phyloP scores from a whole-genome alignment of 225 moss, liverwort and hornwort genomes.

The Sphagnum contortum region DNA sequence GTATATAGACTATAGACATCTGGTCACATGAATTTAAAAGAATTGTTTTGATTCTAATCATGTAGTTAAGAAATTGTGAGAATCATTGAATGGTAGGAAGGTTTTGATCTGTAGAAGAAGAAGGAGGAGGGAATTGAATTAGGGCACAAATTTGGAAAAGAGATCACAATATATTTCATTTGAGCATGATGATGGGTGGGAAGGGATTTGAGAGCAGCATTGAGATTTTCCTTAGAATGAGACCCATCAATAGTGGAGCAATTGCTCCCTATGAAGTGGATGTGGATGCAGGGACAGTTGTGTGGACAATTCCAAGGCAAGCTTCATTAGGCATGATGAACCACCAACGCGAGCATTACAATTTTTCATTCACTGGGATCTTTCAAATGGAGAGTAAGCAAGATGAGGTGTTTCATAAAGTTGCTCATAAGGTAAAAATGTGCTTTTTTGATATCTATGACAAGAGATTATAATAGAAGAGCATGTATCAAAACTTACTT shows the following conservation, averaged over 20 bases:
- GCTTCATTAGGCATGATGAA: conserved; percentile 26
- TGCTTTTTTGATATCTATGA: neutral
- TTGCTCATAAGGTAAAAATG: conserved; percentile 35
- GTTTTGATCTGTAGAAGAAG: too few species aligned
- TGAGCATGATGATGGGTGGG: too few species aligned
- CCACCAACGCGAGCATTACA: conserved; percentile 47
- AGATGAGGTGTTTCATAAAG: conserved; percentile 44
- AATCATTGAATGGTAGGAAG: too few species aligned
- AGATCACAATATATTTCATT: too few species aligned
- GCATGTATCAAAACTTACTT: neutral
- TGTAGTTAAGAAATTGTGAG: too few species aligned
- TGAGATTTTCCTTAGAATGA: conserved; percentile 41
- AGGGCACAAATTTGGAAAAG: too few species aligned
- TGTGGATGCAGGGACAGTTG: conserved; percentile 33
- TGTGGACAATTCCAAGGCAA: conserved; percentile 41
- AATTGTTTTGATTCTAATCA: too few species aligned
- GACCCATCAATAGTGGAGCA: conserved; percentile 30
- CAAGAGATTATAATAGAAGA: neutral
- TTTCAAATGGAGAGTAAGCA: conserved; percentile 47
- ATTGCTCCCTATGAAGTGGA: conserved; percentile 24
- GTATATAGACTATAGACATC: too few species aligned
- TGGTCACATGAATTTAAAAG: too few species aligned
- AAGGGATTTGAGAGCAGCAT: conserved; percentile 29
- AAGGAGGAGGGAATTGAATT: too few species aligned
- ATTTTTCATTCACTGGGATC: conserved; percentile 39